phyloP scores from a whole-genome alignment of 768 basidiomycete genomes.

The Mycena metata region DNA sequence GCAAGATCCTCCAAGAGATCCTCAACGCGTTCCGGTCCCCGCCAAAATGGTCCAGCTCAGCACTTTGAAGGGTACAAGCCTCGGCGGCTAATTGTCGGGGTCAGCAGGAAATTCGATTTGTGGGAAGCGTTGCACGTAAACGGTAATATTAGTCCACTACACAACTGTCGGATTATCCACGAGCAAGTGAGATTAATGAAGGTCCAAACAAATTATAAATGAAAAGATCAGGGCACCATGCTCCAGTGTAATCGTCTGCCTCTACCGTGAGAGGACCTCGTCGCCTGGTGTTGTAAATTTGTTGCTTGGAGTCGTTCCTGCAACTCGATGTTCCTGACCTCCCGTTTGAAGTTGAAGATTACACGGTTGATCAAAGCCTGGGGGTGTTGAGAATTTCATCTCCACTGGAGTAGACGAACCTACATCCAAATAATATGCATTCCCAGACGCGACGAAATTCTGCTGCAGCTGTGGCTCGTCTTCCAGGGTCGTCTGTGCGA shows the following conservation, averaged over 20 bases:
- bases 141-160: too few species aligned
- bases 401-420: not conserved
- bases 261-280: not conserved
- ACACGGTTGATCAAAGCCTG: conserved; percentile 27
- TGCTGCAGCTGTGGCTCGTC: conserved; percentile 29
- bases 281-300: not conserved
- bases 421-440: conserved; percentile 31
- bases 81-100: too few species aligned
- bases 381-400: not conserved
- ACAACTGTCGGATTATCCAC: too few species aligned
- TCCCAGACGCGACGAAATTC: conserved; percentile 16
- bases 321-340: conserved; percentile 20
- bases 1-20: too few species aligned
- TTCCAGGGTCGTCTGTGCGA: conserved; percentile 23
- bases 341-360: conserved; percentile 21
- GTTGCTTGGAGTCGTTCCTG: conserved; percentile 15
- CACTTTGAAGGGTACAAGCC: too few species aligned
- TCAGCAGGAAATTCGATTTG: too few species aligned
- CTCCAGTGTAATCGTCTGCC: conserved; percentile 21
- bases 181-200: not conserved
- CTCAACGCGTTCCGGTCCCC: too few species aligned
- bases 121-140: too few species aligned
- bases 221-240: conserved; percentile 10
- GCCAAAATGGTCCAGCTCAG: too few species aligned
- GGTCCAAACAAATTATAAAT: not conserved